Percentiles rank a stretch among this genome's conserved stretches.
Evolutionary conservation across 1,139 yeast species (phyloP).

Genomic region (Saccharomycopsis hybrid): DNA sequence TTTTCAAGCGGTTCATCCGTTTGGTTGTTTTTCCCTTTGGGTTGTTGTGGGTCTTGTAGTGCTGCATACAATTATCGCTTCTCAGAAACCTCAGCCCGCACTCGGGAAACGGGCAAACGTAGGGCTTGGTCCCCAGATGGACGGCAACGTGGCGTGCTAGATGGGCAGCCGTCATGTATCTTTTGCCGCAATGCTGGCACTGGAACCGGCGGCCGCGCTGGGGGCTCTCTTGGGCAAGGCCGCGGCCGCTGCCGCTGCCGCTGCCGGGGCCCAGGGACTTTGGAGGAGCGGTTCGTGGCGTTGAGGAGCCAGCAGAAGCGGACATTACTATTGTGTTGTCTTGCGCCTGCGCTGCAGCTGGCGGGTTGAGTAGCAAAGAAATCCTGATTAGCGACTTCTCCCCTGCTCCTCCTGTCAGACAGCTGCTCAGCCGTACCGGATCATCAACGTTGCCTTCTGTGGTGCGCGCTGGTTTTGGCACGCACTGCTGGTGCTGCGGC

Average conservation of each 20-base stretch:
- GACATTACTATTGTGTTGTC: neutral
- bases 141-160: constrained; percentile 86
- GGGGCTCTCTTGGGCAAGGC: neutral
- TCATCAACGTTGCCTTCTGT: too few species aligned
- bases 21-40: constrained; percentile 21
- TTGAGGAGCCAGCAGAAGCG: neutral
- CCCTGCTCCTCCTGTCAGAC: too few species aligned
- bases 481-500: too few species aligned
- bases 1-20: constrained; percentile 11
- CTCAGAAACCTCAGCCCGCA: constrained; percentile 55
- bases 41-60: constrained; percentile 45
- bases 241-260: too few species aligned
- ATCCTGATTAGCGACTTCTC: neutral
- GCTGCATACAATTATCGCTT: constrained; percentile 63
- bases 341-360: neutral
- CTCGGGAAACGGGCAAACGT: constrained; percentile 49
- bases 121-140: constrained; percentile 94
- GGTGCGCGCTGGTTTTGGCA: too few species aligned
- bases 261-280: too few species aligned
- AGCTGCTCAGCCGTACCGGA: too few species aligned
- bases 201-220: constrained; percentile 10
- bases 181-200: constrained; percentile 17
- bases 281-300: neutral
- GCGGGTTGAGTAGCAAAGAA: neutral
- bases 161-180: constrained; percentile 54